Evolutionary conservation across 495 filamentous ascomycete species (phyloP), one percentile per base, ranked within the genome.

Genomic region (Hypoxylon fuscum): DNA sequence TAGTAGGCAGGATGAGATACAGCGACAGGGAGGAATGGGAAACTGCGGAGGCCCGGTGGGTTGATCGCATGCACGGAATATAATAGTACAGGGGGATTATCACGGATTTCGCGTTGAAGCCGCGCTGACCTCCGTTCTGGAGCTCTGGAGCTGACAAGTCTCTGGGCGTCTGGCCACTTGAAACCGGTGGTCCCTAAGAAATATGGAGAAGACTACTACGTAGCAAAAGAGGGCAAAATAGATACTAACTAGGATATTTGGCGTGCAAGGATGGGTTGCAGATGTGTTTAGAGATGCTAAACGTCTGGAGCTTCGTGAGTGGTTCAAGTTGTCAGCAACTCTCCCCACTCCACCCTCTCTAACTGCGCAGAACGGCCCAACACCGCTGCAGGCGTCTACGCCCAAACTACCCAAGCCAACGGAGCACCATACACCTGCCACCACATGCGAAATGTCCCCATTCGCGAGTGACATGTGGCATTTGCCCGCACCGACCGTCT

Each of bases 381-480:
- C 54, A 59, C 22, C 38, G 54, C 59, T 68, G 64, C 64, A 59
- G 54, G 59, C 43, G 54, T 45, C 48, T 54, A 44, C 64, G 59
- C 55, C 55, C 21, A 59, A 65, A 60, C 50, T 45, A 55, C 42
- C 59, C 64, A 68, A 31, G 15, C 55, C 54, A 59, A 68, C 54
- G 54, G 64, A 68, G 64, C n/a, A 48, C 64, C 64, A 68, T 42
- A 68, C 59, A 68, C 54, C 64, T 45, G 53, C 64, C 40, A 68
- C 64, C 64, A 68, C 64, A 68, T 68, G 51, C 58, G 54, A 63
- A 62, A 55, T 52, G 64, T 42, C 59, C 64, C 64, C 64, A 68
- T 68, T 63, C 59, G 55, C 20, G 59, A 55, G 58, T 68, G 64
- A 68, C 64, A 68, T 68, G 64, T 68, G 64, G 64, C 64, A 68